Base-by-base conservation (phyloP, 768 basidiomycete genomes). In the Mycena alexandri region DNA sequence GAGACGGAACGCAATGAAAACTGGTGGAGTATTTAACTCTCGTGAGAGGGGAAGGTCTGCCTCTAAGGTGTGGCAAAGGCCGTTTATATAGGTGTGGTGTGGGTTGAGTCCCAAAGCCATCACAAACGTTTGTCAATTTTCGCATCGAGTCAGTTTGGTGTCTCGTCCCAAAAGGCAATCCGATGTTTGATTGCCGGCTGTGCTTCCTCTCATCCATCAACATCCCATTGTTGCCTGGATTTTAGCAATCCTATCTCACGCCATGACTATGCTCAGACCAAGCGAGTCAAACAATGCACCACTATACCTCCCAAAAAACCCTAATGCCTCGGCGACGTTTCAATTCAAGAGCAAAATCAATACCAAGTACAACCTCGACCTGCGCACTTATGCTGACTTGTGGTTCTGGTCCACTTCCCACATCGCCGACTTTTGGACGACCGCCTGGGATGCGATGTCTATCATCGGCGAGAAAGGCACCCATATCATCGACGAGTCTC, bases 391-490 rank as follows among this genome's bases (percentile, higher is more conserved):
- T 75, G 73, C 83, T 60, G 90, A 93, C 60, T 81, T 94, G 8
- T 92, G 88, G 72, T 74, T 68, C 43, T 92, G 92, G 92, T 93
- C 91, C 1, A 85, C 82, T 6, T 70, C 78, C 25, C 75, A 90
- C 73, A 82, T 90, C 64, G 85, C 87, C 67, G 76, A 79, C 42
- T 94, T 94, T 79, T 94, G 93, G 93, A 79, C 80, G 38, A 73
- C 83, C 17, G 88, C 91, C n/a, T 94, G 92, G 93, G 91, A 93
- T 73, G 82, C 82, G 58, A 86, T 89, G 4, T 75, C 75, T 56
- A 81, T 93, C 66, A 80, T 91, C 60, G 91, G 92, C 21, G 65
- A 83, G 65, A 92, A 91, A 77, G 90, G 89, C 57, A 68, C 67
- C 48, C 84, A 86, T 76, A 82, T 90, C 58, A 88, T 93, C 29